These are phyloP conservation scores for Malus hybrid DNA, from an alignment of 331 rosid genomes.

Conservation along the genomic window DNA sequence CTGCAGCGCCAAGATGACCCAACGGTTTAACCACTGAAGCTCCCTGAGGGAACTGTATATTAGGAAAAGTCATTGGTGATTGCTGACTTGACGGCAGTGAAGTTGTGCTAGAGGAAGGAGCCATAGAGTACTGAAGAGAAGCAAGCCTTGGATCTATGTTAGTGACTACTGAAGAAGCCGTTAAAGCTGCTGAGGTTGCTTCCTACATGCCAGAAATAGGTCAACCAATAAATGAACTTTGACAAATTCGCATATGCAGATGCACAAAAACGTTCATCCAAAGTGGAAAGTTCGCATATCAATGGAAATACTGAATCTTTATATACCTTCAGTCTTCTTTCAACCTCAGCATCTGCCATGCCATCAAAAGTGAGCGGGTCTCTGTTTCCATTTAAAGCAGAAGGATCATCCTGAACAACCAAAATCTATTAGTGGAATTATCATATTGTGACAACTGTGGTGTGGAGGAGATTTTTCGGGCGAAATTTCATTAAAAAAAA, in stretches of 20 bases:
- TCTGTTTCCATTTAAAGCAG: constrained; percentile 64
- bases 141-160: constrained; percentile 57
- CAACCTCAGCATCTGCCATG: constrained; percentile 81
- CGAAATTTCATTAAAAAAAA: not conserved
- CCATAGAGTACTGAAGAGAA: constrained; percentile 50
- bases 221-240: constrained; percentile 6
- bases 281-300: not conserved
- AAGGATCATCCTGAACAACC: constrained; percentile 65
- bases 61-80: constrained; percentile 40
- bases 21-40: constrained; percentile 48
- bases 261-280: not conserved
- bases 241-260: not conserved
- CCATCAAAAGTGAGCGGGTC: constrained; percentile 73
- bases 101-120: constrained; percentile 61
- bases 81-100: constrained; percentile 52
- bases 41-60: constrained; percentile 47
- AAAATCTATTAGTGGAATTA: not conserved
- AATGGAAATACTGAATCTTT: constrained; percentile 2
- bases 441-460: not conserved
- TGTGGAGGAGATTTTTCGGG: not conserved
- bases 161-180: constrained; percentile 38
- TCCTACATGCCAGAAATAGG: constrained; percentile 39
- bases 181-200: constrained; percentile 41
- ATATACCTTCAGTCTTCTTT: constrained; percentile 76
- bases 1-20: constrained; percentile 49